Evolutionary conservation across 2,329 filamentous ascomycete species (phyloP).

Genomic region (Epichloe elymi): DNA sequence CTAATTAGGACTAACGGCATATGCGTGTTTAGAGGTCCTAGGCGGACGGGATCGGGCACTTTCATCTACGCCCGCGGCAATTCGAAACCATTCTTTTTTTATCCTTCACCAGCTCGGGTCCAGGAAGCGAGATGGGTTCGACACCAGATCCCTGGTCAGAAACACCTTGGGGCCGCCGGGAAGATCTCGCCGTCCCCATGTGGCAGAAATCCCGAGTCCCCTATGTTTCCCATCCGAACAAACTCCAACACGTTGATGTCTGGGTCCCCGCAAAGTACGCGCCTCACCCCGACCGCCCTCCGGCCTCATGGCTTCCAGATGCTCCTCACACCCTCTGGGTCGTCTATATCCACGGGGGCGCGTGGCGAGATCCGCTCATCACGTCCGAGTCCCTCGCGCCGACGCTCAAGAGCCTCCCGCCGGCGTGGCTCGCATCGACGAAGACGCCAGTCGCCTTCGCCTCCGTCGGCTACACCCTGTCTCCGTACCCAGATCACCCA

Average conservation of each 20-base stretch:
- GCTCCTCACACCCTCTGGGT: constrained; percentile 7
- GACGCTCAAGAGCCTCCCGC: constrained; percentile 1
- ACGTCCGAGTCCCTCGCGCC: constrained; percentile 7
- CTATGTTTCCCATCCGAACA: constrained; percentile 1
- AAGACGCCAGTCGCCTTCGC: constrained; percentile 5
- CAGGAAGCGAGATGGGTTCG: not conserved
- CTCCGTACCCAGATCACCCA: constrained; percentile 4
- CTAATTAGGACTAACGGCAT: too few relatives aligned
- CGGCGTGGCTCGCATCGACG: not conserved
- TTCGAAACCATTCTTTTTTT: too few relatives aligned
- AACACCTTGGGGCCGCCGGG: not conserved
- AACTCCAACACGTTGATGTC: constrained; percentile 5
- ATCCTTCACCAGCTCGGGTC: too few relatives aligned
- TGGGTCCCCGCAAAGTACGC: constrained; percentile 3
- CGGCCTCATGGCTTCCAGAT: constrained; percentile 4
- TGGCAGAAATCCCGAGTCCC: constrained; percentile 6
- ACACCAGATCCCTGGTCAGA: constrained; percentile 2
- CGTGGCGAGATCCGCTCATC: constrained; percentile 14
- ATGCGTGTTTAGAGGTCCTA: too few relatives aligned
- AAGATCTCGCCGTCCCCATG: constrained; percentile 5
- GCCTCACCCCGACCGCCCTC: not conserved
- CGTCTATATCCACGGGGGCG: constrained; percentile 15
- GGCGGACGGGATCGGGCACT: too few relatives aligned
- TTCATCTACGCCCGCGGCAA: too few relatives aligned
- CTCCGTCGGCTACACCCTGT: constrained; percentile 6